Conservation (phyloP, 495 filamentous ascomycete genomes). For the Aspergillus cavernicola region DNA sequence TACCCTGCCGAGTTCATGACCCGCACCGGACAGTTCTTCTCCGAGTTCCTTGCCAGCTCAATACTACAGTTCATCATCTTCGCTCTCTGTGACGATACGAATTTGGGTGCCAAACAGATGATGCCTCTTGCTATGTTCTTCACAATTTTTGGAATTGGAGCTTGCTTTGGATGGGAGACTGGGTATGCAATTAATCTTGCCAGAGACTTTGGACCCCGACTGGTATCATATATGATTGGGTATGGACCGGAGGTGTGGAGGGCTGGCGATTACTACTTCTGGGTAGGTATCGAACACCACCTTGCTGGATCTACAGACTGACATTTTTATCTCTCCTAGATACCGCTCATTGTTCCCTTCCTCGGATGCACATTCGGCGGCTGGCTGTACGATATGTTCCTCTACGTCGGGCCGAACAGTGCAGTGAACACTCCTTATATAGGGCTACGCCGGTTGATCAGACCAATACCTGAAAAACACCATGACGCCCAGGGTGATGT, state of each 20-base stretch:
- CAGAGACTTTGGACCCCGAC: conserved; percentile 63
- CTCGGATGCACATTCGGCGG: conserved; percentile 56
- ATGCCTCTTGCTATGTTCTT: conserved; percentile 60
- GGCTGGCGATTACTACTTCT: conserved; percentile 61
- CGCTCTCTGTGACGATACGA: conserved; percentile 58
- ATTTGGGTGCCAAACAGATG: conserved; percentile 44
- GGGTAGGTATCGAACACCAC: conserved; percentile 37
- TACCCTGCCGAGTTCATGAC: conserved; percentile 61
- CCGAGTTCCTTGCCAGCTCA: conserved; percentile 57
- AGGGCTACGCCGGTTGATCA: conserved; percentile 44
- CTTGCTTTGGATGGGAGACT: conserved; percentile 67
- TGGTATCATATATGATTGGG: conserved; percentile 58
- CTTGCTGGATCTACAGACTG: neutral
- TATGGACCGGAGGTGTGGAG: conserved; percentile 63
- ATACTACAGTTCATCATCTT: conserved; percentile 67
- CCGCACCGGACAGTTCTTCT: conserved; percentile 57
- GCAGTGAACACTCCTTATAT: conserved; percentile 57
- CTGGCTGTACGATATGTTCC: conserved; percentile 58
- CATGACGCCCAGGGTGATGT: conserved; percentile 19
- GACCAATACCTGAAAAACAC: conserved; percentile 17
- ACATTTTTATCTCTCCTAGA: conserved; percentile 18
- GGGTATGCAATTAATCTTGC: conserved; percentile 67
- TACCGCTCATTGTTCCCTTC: conserved; percentile 57
- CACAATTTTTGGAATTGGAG: conserved; percentile 61
- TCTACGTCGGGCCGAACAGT: conserved; percentile 54